Evolutionary conservation across 768 basidiomycete species (phyloP).

Genomic region (Favolaschia claudopus): DNA sequence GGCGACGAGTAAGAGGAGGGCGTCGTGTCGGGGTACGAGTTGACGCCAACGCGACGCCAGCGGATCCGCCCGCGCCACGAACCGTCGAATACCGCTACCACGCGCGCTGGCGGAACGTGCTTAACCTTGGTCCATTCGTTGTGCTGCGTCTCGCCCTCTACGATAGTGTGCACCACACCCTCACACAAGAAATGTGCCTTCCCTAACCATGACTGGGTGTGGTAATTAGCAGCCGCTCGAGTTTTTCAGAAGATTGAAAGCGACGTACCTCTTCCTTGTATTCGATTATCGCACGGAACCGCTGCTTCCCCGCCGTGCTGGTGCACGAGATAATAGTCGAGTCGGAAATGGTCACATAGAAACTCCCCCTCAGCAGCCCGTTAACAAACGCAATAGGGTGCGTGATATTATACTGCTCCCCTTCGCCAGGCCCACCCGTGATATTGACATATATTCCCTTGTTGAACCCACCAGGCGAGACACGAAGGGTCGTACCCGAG

Average conservation of each 20-base stretch:
- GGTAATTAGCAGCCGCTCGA: neutral
- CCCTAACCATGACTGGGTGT: constrained; percentile 93
- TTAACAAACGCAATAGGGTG: constrained; percentile 92
- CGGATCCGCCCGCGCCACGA: constrained; percentile 85
- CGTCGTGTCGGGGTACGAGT: constrained; percentile 50
- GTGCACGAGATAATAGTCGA: constrained; percentile 83
- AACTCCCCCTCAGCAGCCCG: constrained; percentile 88
- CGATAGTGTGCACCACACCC: constrained; percentile 88
- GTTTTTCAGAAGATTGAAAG: no score
- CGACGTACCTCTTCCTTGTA: constrained; percentile 92
- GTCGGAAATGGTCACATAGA: constrained; percentile 89
- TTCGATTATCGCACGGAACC: constrained; percentile 84
- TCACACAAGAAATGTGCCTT: constrained; percentile 84
- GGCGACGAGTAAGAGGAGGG: constrained; percentile 57
- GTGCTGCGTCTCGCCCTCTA: constrained; percentile 66
- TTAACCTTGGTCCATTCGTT: constrained; percentile 86
- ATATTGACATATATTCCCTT: constrained; percentile 88
- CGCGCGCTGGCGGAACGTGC: constrained; percentile 81
- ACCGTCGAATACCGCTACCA: constrained; percentile 88
- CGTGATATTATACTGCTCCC: constrained; percentile 86
- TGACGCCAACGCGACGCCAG: constrained; percentile 69
- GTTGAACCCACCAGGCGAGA: constrained; percentile 84
- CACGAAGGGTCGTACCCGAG: constrained; percentile 85
- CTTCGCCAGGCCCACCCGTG: constrained; percentile 75
- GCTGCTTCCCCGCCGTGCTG: constrained; percentile 69